A percentile compares a stretch with the other conserved stretches of the same genome.
Evolutionary conservation across 2,329 filamentous ascomycete species (phyloP).

Genomic region (Verticillium nubilum): DNA sequence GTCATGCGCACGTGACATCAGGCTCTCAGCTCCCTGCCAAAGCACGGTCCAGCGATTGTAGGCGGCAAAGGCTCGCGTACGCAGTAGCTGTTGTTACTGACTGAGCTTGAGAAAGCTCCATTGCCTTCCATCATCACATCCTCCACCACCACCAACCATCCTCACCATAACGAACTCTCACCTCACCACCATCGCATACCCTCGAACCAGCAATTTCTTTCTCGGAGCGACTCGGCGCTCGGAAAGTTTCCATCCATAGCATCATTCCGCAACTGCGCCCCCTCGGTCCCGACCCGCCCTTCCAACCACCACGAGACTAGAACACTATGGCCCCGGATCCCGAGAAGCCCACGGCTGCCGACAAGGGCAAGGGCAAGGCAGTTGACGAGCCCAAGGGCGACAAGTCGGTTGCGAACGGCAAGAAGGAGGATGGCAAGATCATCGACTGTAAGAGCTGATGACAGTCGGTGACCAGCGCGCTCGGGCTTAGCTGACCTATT

Average conservation of each 20-base stretch:
- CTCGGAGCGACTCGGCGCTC: conserved; percentile 2
- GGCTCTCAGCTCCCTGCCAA: not conserved
- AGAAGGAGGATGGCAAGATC: conserved; percentile 67
- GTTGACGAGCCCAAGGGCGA: conserved; percentile 65
- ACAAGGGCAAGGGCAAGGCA: conserved; percentile 97
- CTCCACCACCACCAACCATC: conserved; percentile 21
- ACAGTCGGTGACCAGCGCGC: too few relatives aligned
- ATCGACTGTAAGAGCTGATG: conserved; percentile 26
- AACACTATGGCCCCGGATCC: conserved; percentile 86
- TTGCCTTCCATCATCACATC: conserved; percentile 27
- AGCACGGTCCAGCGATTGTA: conserved; percentile 19
- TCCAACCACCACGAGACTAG: conserved; percentile 14
- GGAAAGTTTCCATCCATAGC: not conserved
- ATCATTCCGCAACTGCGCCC: not conserved
- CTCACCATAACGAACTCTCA: not conserved
- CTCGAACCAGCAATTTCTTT: conserved; percentile 3
- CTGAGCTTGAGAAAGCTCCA: conserved; percentile 32
- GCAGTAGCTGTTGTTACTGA: conserved; percentile 24
- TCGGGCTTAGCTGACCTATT: conserved; percentile 25
- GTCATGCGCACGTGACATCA: not conserved
- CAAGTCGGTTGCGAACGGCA: conserved; percentile 64
- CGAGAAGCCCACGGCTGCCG: conserved; percentile 74
- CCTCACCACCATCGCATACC: conserved; percentile 2
- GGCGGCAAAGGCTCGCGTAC: conserved; percentile 43
- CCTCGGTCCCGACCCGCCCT: not conserved